These are phyloP conservation scores for Mucor racemosus DNA, from an alignment of 371 early-diverging fungal genomes.

Conservation along the genomic window DNA sequence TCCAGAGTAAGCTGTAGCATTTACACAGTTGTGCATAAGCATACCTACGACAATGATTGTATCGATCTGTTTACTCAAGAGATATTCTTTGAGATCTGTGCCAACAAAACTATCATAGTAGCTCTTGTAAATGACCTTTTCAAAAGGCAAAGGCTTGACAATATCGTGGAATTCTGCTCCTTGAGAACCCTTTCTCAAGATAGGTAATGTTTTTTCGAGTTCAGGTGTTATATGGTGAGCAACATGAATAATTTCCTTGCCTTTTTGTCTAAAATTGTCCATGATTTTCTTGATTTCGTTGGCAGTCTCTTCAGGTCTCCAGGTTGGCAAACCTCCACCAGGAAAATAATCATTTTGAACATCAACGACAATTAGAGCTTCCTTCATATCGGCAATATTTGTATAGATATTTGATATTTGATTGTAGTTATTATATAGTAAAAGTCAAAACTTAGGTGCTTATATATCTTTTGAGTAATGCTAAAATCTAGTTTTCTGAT, in stretches of 20 bases:
- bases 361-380: slow-evolving; percentile 21
- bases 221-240: background rate
- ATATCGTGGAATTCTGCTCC: slow-evolving; percentile 7
- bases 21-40: slow-evolving; percentile 21
- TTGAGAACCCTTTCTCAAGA: slow-evolving; percentile 1
- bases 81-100: slow-evolving; percentile 19
- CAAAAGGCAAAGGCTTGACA: slow-evolving; percentile 10
- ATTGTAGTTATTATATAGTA: no score
- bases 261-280: slow-evolving; percentile 16
- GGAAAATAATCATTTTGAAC: slow-evolving; percentile 23
- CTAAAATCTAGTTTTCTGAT: no score
- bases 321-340: slow-evolving; percentile 9
- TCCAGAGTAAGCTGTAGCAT: slow-evolving; percentile 19
- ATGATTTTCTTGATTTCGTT: slow-evolving; percentile 3
- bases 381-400: no score
- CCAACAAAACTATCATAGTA: slow-evolving; percentile 11
- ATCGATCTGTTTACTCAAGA: slow-evolving; percentile 9
- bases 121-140: slow-evolving; percentile 11
- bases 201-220: background rate
- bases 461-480: background rate
- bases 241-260: slow-evolving; percentile 10
- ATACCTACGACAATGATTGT: slow-evolving; percentile 14
- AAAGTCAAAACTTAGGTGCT: no score
- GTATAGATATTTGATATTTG: background rate
- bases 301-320: slow-evolving; percentile 14